Conservation (phyloP, 2,329 filamentous ascomycete species). For the Penicillium thymicola region DNA sequence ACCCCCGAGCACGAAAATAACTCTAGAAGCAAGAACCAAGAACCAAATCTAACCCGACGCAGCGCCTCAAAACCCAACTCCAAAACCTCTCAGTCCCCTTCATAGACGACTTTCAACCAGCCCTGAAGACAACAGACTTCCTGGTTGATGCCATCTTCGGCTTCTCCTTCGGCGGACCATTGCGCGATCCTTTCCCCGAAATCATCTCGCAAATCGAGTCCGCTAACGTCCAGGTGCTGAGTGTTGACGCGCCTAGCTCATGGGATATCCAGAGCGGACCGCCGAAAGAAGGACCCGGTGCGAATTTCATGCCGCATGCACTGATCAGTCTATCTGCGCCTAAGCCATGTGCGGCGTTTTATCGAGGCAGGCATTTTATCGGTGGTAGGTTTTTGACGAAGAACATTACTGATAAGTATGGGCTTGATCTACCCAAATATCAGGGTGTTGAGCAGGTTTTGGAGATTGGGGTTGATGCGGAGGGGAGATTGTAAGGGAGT, state of each 20-base stretch:
- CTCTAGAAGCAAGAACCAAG: conserved; percentile 1
- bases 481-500: conserved; percentile 32
- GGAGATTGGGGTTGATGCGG: conserved; percentile 57
- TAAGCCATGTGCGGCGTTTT: conserved; percentile 82
- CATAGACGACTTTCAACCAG: conserved; percentile 69
- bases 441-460: conserved; percentile 84
- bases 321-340: conserved; percentile 89
- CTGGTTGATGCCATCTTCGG: conserved; percentile 92
- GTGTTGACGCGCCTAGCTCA: conserved; percentile 88
- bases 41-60: conserved; percentile 4
- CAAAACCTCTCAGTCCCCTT: conserved; percentile 80
- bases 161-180: conserved; percentile 88
- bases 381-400: conserved; percentile 85
- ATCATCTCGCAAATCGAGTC: conserved; percentile 76
- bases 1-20: not conserved
- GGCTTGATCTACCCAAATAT: conserved; percentile 77
- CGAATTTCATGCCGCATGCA: conserved; percentile 73
- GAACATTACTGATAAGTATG: conserved; percentile 78
- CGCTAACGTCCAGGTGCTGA: conserved; percentile 72
- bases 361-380: conserved; percentile 84
- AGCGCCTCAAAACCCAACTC: conserved; percentile 82
- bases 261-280: conserved; percentile 92
- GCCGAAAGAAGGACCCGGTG: conserved; percentile 70
- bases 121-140: conserved; percentile 69
- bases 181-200: conserved; percentile 84